Evolutionary conservation across 257 asterid genomes (phyloP).

Genomic region (Ophiorrhiza pumila): DNA sequence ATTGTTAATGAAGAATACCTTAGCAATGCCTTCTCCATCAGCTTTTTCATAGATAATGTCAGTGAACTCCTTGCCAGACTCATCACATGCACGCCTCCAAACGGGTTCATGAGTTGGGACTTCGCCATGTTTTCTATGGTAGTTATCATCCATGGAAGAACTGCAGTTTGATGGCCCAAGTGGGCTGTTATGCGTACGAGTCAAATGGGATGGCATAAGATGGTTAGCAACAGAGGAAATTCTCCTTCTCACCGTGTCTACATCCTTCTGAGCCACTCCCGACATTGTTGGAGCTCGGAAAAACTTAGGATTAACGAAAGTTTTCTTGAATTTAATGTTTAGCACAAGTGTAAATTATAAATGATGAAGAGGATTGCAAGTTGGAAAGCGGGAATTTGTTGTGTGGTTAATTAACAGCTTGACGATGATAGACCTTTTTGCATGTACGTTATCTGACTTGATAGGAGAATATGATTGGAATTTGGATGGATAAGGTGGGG

Average conservation of each 20-base stretch:
- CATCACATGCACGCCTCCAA: slow-evolving; percentile 63
- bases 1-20: slow-evolving; percentile 35
- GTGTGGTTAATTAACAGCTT: slow-evolving; percentile 3
- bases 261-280: slow-evolving; percentile 35
- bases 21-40: slow-evolving; percentile 86
- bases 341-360: too few species aligned
- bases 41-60: slow-evolving; percentile 88
- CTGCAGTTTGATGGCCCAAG: slow-evolving; percentile 47
- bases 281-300: slow-evolving; percentile 35
- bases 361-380: neutral
- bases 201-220: slow-evolving; percentile 39
- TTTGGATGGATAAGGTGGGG: slow-evolving; percentile 3
- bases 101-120: slow-evolving; percentile 59
- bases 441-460: slow-evolving; percentile 14
- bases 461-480: neutral
- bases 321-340: slow-evolving; percentile 5
- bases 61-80: slow-evolving; percentile 60
- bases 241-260: slow-evolving; percentile 46
- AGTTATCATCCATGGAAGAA: slow-evolving; percentile 58
- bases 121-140: slow-evolving; percentile 72
- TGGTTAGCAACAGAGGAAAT: slow-evolving; percentile 60
- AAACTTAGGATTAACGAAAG: neutral
- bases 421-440: slow-evolving; percentile 3
- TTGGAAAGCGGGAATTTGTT: neutral
- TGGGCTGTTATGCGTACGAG: slow-evolving; percentile 12